These are phyloP conservation scores for Typha latifolia DNA, from an alignment of 176 grass and related monocot genomes.

Conservation along the genomic window DNA sequence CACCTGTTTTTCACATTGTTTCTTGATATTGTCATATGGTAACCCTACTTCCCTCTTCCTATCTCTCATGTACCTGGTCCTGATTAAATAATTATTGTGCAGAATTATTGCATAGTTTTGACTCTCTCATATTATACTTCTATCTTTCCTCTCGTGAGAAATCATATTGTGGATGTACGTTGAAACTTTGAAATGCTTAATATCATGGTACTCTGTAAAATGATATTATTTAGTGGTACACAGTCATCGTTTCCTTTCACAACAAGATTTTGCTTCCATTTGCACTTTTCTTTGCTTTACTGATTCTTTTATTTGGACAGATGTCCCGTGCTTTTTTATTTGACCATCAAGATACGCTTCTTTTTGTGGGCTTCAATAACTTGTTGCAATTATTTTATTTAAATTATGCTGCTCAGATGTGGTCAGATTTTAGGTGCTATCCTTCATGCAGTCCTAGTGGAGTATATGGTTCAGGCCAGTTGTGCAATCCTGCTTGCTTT, in stretches of 20 bases:
- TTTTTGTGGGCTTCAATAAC: background rate
- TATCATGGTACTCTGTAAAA: too few species aligned
- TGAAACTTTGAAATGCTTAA: too few species aligned
- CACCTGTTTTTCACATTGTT: too few species aligned
- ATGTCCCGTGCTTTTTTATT: background rate
- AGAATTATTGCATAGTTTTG: too few species aligned
- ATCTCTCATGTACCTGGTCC: too few species aligned
- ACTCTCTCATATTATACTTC: too few species aligned
- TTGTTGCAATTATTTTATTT: slow-evolving; percentile 17
- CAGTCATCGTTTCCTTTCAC: background rate
- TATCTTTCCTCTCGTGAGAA: too few species aligned
- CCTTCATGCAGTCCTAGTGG: slow-evolving; percentile 60
- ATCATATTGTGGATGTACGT: too few species aligned
- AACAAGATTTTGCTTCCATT: background rate
- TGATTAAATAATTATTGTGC: too few species aligned
- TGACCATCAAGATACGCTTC: background rate
- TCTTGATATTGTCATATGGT: too few species aligned
- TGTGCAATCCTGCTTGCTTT: slow-evolving; percentile 56
- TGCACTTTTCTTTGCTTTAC: background rate
- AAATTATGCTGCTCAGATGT: slow-evolving; percentile 63
- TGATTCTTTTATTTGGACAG: background rate
- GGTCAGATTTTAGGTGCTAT: slow-evolving; percentile 77
- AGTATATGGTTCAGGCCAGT: slow-evolving; percentile 36
- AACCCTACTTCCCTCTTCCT: too few species aligned
- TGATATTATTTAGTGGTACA: too few species aligned